Conservation (phyloP, 192 early-diverging fungal genomes). For the Backusella morwellensis region DNA sequence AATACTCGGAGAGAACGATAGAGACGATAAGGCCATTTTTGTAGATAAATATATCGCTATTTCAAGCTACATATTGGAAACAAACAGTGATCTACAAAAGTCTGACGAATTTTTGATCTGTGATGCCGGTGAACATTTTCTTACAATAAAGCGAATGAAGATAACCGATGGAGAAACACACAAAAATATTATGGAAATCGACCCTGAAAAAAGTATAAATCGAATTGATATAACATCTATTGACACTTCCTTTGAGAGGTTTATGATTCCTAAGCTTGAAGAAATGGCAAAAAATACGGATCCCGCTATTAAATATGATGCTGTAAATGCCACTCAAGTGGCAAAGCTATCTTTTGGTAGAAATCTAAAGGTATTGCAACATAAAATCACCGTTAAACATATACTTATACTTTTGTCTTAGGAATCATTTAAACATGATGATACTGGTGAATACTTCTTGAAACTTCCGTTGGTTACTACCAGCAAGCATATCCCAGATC, state of each 20-base stretch:
- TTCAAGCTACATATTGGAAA: background rate
- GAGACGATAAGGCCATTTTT: conserved; percentile 7
- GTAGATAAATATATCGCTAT: background rate
- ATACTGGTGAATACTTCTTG: conserved; percentile 45
- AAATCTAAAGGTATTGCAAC: conserved; percentile 39
- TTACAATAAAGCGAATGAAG: conserved; percentile 6
- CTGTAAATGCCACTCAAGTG: background rate
- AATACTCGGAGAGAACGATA: background rate
- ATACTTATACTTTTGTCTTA: conserved; percentile 44
- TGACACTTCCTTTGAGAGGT: background rate
- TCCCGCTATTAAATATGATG: background rate
- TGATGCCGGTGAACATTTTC: conserved; percentile 41
- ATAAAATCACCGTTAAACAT: conserved; percentile 41
- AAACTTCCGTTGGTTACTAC: conserved; percentile 7
- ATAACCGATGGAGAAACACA: background rate
- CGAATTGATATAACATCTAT: background rate
- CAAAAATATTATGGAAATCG: background rate
- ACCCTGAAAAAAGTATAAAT: background rate
- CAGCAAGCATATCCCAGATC: background rate
- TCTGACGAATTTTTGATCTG: conserved; percentile 53
- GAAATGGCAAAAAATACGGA: conserved; percentile 42
- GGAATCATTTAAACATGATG: conserved; percentile 43
- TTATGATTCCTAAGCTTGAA: conserved; percentile 31
- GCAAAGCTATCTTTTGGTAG: conserved; percentile 42
- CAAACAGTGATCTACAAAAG: background rate